These are phyloP conservation scores for Moesziomyces sp. DNA, from an alignment of 1,284 basidiomycete genomes.

Conservation along the genomic window DNA sequence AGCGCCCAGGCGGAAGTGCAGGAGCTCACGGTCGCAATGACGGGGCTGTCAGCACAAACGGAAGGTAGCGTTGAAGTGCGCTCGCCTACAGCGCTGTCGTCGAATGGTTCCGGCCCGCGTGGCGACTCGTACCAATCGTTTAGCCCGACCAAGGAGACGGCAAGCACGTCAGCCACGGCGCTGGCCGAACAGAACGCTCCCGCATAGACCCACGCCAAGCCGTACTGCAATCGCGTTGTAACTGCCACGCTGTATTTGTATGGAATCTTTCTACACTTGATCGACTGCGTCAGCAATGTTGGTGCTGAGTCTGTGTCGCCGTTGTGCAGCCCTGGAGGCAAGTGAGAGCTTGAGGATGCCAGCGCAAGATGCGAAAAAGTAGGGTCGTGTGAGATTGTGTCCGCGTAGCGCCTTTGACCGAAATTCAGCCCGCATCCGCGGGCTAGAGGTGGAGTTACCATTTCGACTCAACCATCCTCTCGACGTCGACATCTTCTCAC, in stretches of 20 bases:
- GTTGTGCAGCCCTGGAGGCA: too few relatives aligned
- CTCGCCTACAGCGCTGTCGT: constrained; percentile 3
- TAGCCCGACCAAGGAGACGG: constrained; percentile 19
- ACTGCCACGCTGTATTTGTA: too few relatives aligned
- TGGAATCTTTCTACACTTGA: too few relatives aligned
- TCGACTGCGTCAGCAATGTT: too few relatives aligned
- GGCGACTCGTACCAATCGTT: constrained; percentile 18
- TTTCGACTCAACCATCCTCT: background rate
- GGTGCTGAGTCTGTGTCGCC: too few relatives aligned
- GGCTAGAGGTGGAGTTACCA: background rate
- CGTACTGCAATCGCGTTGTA: too few relatives aligned
- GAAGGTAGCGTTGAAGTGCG: constrained; percentile 3
- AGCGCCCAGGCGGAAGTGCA: constrained; percentile 15
- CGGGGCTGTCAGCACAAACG: background rate
- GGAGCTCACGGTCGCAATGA: constrained; percentile 9
- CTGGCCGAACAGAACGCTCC: background rate
- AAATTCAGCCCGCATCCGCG: too few relatives aligned
- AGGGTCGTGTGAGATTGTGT: background rate
- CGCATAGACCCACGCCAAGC: too few relatives aligned
- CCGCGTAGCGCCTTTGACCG: background rate
- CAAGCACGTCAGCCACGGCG: background rate
- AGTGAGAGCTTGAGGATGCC: background rate
- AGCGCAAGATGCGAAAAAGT: background rate
- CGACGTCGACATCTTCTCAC: background rate
- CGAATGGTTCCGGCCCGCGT: constrained; percentile 7